phyloP scores from a whole-genome alignment of 2,329 filamentous ascomycete species.

The Fusarium sp. region DNA sequence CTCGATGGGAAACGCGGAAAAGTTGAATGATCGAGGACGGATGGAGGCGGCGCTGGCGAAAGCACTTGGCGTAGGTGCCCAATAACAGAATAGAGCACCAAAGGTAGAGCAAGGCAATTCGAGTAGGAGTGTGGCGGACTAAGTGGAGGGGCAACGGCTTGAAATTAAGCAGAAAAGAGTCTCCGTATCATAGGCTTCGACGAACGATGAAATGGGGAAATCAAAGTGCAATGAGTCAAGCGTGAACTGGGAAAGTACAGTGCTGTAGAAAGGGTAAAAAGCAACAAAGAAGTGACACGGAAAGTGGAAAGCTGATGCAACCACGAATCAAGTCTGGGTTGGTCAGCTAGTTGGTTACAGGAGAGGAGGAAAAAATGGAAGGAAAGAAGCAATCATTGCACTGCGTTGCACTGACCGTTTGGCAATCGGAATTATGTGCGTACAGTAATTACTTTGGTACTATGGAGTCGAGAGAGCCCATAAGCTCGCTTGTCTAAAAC shows the following conservation, averaged over 20 bases:
- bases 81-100: background rate
- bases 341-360: background rate
- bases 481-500: background rate
- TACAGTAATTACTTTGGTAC: background rate
- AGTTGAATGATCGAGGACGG: background rate
- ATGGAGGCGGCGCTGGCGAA: background rate
- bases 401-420: background rate
- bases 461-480: background rate
- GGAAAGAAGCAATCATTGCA: background rate
- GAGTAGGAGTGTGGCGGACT: background rate
- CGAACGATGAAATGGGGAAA: background rate
- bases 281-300: background rate
- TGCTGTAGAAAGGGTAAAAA: background rate
- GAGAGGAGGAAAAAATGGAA: background rate
- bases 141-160: slow-evolving; percentile 1
- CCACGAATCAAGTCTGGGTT: background rate
- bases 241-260: background rate
- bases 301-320: background rate
- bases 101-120: background rate
- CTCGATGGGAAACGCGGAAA: background rate
- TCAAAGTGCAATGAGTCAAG: background rate
- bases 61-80: background rate
- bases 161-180: background rate
- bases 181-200: background rate
- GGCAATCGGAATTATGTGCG: background rate